Percentiles rank a stretch among this genome's conserved stretches.
These are phyloP conservation scores for Lineolata rhizophorae DNA, from an alignment of 495 filamentous ascomycete genomes.

Conservation along the genomic window DNA sequence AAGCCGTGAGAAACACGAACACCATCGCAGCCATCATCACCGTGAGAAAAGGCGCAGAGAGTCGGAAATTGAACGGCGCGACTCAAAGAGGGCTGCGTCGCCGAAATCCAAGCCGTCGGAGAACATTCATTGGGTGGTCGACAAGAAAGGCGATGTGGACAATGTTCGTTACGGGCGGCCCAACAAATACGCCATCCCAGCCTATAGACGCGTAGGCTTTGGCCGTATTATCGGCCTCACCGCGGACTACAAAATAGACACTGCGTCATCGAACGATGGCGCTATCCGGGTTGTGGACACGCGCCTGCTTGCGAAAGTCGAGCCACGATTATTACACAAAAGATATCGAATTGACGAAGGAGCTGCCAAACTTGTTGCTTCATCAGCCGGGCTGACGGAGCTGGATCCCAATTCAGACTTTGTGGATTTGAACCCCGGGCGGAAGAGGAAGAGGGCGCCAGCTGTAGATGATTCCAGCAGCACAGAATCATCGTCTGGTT, in stretches of 20 bases:
- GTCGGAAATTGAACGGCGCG: neutral
- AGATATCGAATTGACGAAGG: too few species aligned
- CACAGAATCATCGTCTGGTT: neutral
- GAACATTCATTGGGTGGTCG: constrained; percentile 6
- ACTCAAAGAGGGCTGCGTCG: neutral
- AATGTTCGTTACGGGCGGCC: constrained; percentile 38
- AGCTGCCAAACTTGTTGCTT: too few species aligned
- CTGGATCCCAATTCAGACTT: neutral
- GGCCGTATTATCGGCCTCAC: constrained; percentile 36
- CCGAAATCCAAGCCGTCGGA: constrained; percentile 1
- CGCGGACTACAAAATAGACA: constrained; percentile 26
- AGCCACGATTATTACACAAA: too few species aligned
- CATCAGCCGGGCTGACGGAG: neutral
- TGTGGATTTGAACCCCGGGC: neutral
- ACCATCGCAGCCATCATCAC: constrained; percentile 1
- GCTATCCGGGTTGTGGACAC: neutral
- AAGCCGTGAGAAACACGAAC: too few species aligned
- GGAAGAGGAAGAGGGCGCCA: too few species aligned
- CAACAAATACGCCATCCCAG: constrained; percentile 35
- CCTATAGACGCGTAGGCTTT: constrained; percentile 33
- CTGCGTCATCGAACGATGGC: constrained; percentile 8
- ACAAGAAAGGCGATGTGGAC: constrained; percentile 33
- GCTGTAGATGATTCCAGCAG: neutral
- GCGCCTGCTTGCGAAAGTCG: too few species aligned
- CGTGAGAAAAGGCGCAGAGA: neutral